Base-by-base conservation (phyloP, 139 green algal genomes). In the Chlamydomonas sphaeroides region DNA sequence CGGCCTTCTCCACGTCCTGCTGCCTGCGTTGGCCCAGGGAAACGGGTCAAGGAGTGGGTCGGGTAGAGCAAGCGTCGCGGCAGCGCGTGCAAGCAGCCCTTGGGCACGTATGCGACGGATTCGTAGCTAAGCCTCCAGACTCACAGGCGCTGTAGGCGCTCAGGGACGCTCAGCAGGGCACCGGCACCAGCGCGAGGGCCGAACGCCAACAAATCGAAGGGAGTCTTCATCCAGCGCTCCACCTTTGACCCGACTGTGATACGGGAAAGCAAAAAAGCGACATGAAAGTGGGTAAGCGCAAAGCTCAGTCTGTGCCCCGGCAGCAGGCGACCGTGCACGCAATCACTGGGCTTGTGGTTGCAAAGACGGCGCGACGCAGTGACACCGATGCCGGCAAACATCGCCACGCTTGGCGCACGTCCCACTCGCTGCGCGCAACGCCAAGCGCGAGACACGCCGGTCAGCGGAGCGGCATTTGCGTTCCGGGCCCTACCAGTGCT, bases 121-220 rank as follows among this genome's bases (percentile, higher is more conserved):
- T 53, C 11, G 11, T 14, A 53, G 45, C 48, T 51, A 33, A 65
- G 5, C 41, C 33, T 1, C 11, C 7, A 79, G n/a, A n/a, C 86
- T 90, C 41, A 93, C 89, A 93, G 28, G 3, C 57, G 84, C 63
- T 90, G 80, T 49, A 91, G 65, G 5, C 80, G 49, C 68, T 92
- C 82, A 5, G 91, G 86, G 33, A 92, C 25, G 14, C 83, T 88
- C 5, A 92, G 33, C 15, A 95, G 72, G 5, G 89, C 90, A 6
- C 90, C 92, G 32, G 88, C n/a, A 0, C 86, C 84, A 33, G 88
- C 89, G 15, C 92, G 63, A 23, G 92, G 88, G 0, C 89, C 88
- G 30, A 95, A 92, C 2, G 89, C 51, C 1, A 90, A 65, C 0
- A 92, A 21, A 62, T 94, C 90, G 41, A 92, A 91, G 21, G 92